These are phyloP conservation scores for Coleophoma cylindrospora DNA, from an alignment of 2,329 filamentous ascomycete species.

Conservation along the genomic window DNA sequence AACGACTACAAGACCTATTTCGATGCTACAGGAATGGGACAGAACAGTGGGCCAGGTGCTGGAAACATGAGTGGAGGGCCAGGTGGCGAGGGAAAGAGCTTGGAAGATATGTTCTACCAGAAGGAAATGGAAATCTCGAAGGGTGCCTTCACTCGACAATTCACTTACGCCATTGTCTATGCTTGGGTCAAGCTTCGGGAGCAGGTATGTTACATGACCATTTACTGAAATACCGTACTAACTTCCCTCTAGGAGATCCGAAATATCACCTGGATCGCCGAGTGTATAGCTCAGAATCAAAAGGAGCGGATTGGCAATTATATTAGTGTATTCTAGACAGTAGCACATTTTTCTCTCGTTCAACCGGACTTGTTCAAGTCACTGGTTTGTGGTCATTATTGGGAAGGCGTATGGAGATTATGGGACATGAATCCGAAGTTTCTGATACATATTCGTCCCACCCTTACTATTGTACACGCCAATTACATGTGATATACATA, in stretches of 20 bases:
- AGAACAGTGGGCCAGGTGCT: constrained; percentile 62
- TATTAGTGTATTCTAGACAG: constrained; percentile 83
- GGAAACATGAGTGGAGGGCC: constrained; percentile 81
- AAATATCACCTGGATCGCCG: constrained; percentile 99
- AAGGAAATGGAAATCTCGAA: constrained; percentile 99
- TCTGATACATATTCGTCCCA: constrained; percentile 11
- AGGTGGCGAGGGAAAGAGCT: constrained; percentile 77
- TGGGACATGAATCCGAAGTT: constrained; percentile 8
- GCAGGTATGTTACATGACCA: constrained; percentile 60
- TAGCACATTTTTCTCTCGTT: constrained; percentile 8
- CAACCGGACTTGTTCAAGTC: constrained; percentile 5
- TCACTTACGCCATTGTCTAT: constrained; percentile 91
- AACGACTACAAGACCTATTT: constrained; percentile 95
- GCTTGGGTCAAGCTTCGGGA: constrained; percentile 97
- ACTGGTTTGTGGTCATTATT: constrained; percentile 18
- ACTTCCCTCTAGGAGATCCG: constrained; percentile 75
- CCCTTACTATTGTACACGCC: constrained; percentile 17
- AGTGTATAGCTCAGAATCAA: constrained; percentile 99
- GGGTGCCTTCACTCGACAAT: constrained; percentile 90
- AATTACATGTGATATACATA: constrained; percentile 14
- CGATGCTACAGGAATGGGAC: constrained; percentile 77
- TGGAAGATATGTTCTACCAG: constrained; percentile 98
- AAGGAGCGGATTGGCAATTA: constrained; percentile 99
- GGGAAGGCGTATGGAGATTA: constrained; percentile 21
- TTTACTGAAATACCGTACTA: constrained; percentile 18